Evolutionary conservation across 371 early-diverging fungal species (phyloP), one percentile per base, ranked within the genome.

Genomic region (Syncephalastrum contaminatum): DNA sequence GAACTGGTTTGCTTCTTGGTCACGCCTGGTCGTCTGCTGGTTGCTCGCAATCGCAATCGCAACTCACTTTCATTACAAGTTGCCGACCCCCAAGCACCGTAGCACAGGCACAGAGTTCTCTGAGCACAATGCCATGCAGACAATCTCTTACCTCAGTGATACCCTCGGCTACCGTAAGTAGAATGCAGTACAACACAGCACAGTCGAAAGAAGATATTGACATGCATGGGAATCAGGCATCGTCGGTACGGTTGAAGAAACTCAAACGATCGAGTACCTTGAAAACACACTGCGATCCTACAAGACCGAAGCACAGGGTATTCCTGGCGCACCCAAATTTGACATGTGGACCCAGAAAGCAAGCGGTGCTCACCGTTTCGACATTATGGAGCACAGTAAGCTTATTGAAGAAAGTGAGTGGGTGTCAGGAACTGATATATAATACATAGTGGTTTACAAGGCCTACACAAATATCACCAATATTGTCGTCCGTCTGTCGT

Each of bases 391-490:
- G 27, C 78, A 87, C 64, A 80, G 85, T 75, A 72, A 65, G 66
- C 59, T 40, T 7, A 14, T 24, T 36, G 8, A 44, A 4, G 46
- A 48, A 22, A 10, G 45, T 20, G 12, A 27, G 24, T 14, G 18
- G 39, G 43, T 15, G 10, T 12, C 20, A 39, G 25, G 22, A 47
- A 48, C 44, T 30, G 18, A 36, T 13, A 13, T 1, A 16, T 2
- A 10, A 6, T 57, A 43, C 25, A 43, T 21, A 84, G 85, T 84
- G 73, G 83, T 85, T 7, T 69, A 83, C 54, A 83, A 83, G 62
- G 80, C 77, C 55, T 90, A 88, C 58, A 76, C 77, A 20, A 87
- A 89, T 59, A 75, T 89, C 52, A 86, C 89, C 46, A 89, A 88
- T 58, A 81, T 91, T 48, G 75, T 88, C 59, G 91, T 86, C 18